A percentile compares a stretch with the other conserved stretches of the same genome.
Evolutionary conservation across 192 early-diverging fungal species (phyloP).

Genomic region (Kickxella alabastrina): DNA sequence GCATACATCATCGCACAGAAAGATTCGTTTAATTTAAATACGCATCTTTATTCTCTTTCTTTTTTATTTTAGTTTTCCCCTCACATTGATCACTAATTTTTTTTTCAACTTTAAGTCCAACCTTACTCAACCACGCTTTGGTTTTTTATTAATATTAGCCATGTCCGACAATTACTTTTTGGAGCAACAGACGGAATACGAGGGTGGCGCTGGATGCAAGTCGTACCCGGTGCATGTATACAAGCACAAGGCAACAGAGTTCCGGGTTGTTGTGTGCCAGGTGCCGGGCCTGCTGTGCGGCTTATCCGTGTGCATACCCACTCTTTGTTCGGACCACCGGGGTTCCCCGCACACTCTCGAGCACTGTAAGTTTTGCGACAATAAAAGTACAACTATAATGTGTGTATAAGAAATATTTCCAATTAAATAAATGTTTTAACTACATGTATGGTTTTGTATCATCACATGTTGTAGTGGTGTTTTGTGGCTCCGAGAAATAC

Average conservation of each 20-base stretch:
- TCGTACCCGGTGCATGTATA: conserved; percentile 51
- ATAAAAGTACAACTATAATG: background rate
- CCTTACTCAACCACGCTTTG: too few species aligned
- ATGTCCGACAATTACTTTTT: conserved; percentile 38
- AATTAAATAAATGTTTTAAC: background rate
- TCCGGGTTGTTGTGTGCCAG: conserved; percentile 64
- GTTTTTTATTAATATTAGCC: too few species aligned
- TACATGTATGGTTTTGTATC: background rate
- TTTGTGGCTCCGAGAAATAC: conserved; percentile 71
- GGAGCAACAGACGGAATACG: conserved; percentile 32
- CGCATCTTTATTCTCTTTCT: conserved; percentile 4
- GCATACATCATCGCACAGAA: too few species aligned
- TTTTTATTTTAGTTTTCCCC: background rate
- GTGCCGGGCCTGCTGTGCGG: conserved; percentile 67
- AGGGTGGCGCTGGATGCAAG: conserved; percentile 14
- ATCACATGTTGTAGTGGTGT: conserved; percentile 59
- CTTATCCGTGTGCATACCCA: conserved; percentile 69
- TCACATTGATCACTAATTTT: conserved; percentile 4
- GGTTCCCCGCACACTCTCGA: conserved; percentile 85
- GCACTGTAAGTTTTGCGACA: conserved; percentile 44
- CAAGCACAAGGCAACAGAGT: conserved; percentile 48
- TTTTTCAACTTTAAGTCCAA: conserved; percentile 2
- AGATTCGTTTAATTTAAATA: background rate
- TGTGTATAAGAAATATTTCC: too few species aligned
- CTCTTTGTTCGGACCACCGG: conserved; percentile 60